Evolutionary conservation across 2,329 filamentous ascomycete genomes (phyloP).

Genomic region (Coniochaeta sp.): DNA sequence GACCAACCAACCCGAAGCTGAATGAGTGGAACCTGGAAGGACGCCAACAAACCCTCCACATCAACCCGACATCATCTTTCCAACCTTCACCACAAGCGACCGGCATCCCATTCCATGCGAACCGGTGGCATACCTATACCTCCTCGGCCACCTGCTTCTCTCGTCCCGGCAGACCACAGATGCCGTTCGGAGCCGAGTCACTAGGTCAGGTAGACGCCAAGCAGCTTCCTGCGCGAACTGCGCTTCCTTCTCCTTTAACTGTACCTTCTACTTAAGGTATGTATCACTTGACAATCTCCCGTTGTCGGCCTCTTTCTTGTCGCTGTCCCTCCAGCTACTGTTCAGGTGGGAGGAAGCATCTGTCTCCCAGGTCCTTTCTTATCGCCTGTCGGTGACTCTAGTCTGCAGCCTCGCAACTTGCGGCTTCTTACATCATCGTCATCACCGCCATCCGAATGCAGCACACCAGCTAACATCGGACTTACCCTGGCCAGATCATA

Average conservation of each 20-base stretch:
- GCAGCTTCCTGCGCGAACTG: not conserved
- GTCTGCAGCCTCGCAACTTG: too few species aligned
- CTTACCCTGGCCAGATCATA: not conserved
- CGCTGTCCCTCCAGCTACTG: not conserved
- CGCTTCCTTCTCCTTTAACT: not conserved
- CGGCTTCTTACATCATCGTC: not conserved
- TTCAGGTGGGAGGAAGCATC: not conserved
- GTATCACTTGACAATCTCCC: not conserved
- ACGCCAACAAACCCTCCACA: not conserved
- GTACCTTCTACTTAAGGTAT: not conserved
- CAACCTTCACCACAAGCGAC: too few species aligned
- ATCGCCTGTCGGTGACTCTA: too few species aligned
- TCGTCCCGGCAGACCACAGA: not conserved
- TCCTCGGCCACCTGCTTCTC: not conserved
- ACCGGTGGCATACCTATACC: not conserved
- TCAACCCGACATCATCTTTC: too few species aligned
- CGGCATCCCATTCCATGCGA: not conserved
- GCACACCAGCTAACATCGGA: not conserved
- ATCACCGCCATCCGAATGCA: not conserved
- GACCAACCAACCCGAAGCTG: too few species aligned
- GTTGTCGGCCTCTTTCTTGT: not conserved
- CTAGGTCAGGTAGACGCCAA: too few species aligned
- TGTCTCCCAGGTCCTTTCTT: too few species aligned
- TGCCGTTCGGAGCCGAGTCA: not conserved
- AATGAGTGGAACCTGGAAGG: too few species aligned